Base-by-base conservation (phyloP, 345 rosid species). In the Cardamine occulta region DNA sequence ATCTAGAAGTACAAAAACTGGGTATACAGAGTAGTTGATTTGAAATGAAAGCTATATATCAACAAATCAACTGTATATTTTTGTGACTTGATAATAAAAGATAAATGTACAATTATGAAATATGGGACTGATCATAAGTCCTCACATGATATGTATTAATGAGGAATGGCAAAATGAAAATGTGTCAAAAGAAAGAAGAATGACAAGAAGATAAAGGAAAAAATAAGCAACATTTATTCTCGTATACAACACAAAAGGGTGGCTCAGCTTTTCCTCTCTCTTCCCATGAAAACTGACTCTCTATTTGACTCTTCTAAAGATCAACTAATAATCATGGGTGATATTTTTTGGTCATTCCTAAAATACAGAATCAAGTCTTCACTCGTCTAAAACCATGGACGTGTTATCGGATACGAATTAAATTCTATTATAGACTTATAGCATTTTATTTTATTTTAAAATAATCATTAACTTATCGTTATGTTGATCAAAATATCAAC, bases 211-310 rank as follows among this genome's bases (percentile, higher is more conserved):
- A 76, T n/a, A n/a, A 37, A 7, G 24, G 24, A 54, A 8, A 21
- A 14, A 56, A 19, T 12, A 35, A 29, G 62, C 47, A 73, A 66
- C 70, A 73, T 66, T 78, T 72, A 78, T 78, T 72, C 81, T 78
- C 77, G 81, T 78, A 78, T 72, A 51, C 73, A 53, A 12, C 77
- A 78, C 68, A 65, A 72, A 58, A 51, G 73, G 77, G 73, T 66
- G 52, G 57, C 19, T 72, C 81, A 78, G 77, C 73, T 72, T 78
- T 78, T 78, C 42, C 24, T 55, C 54, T 55, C 54, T 63, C 80
- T 57, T 56, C 61, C 15, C 61, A 56, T 15, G 65, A 4, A 64
- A 77, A 49, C 76, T 37, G 57, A 53, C 72, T 60, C 32, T 77
- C 29, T 31, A 26, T 77, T 8, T 55, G 40, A 55, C 59, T 63